These are phyloP conservation scores for Metarhizium brunneum DNA, from an alignment of 2,329 filamentous ascomycete species.

Conservation along the genomic window DNA sequence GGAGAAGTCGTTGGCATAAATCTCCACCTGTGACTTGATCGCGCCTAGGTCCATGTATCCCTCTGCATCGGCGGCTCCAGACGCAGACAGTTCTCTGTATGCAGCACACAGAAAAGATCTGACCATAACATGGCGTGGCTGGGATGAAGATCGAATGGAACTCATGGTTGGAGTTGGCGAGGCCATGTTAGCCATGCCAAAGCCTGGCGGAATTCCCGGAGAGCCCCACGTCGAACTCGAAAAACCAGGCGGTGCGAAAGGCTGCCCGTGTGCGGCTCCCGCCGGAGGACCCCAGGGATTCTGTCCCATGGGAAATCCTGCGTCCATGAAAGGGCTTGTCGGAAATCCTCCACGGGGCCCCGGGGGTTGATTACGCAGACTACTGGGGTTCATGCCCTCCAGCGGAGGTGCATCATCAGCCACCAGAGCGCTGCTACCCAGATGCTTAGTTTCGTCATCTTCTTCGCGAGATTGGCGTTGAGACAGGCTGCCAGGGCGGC, in stretches of 20 bases:
- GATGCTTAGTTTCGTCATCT: slow-evolving; percentile 66
- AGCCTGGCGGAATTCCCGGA: slow-evolving; percentile 23
- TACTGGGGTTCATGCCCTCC: slow-evolving; percentile 19
- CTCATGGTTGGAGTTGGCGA: slow-evolving; percentile 21
- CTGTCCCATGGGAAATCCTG: slow-evolving; percentile 27
- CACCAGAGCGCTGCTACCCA: slow-evolving; percentile 85
- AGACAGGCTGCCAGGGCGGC: slow-evolving; percentile 68
- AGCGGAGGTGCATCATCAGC: slow-evolving; percentile 57
- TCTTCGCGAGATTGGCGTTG: slow-evolving; percentile 40
- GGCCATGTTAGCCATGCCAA: slow-evolving; percentile 21
- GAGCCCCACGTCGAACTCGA: slow-evolving; percentile 30
- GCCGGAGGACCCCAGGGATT: slow-evolving; percentile 33
- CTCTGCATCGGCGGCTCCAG: slow-evolving; percentile 33
- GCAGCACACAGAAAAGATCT: slow-evolving; percentile 69
- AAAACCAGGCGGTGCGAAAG: slow-evolving; percentile 36
- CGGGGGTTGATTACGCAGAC: slow-evolving; percentile 40
- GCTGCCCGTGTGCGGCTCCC: slow-evolving; percentile 22
- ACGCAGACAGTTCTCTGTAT: slow-evolving; percentile 52
- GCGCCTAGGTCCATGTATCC: slow-evolving; percentile 62
- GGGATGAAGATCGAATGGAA: slow-evolving; percentile 26
- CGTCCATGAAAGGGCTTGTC: slow-evolving; percentile 32
- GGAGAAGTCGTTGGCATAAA: slow-evolving; percentile 32
- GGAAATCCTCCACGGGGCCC: slow-evolving; percentile 34
- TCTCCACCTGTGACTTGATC: slow-evolving; percentile 58
- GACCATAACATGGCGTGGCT: slow-evolving; percentile 58